Conservation (phyloP, 495 filamentous ascomycete genomes). For the Beverwykella pulmonaria region DNA sequence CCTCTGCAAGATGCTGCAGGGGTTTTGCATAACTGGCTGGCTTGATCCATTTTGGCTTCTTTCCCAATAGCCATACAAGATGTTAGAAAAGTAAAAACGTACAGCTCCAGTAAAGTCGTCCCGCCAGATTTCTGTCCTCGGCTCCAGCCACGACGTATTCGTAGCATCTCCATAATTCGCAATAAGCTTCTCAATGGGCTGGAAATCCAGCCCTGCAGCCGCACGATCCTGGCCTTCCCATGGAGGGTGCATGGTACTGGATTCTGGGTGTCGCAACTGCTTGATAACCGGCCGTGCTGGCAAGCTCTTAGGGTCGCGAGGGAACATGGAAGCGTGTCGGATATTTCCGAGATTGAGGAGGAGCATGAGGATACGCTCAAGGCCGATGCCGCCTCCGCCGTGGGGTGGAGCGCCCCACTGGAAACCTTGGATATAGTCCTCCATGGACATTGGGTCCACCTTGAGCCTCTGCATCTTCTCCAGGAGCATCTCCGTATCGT, state of each 20-base stretch:
- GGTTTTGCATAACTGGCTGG: no score
- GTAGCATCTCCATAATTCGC: constrained; percentile 89
- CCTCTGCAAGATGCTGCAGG: no score
- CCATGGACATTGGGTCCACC: constrained; percentile 74
- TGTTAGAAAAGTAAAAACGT: no score
- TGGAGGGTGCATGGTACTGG: constrained; percentile 68
- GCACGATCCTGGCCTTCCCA: constrained; percentile 57
- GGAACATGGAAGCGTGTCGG: constrained; percentile 79
- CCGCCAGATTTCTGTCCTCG: constrained; percentile 80
- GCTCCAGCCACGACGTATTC: constrained; percentile 84
- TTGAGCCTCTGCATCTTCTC: constrained; percentile 75
- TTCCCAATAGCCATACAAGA: no score
- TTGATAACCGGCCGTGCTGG: constrained; percentile 59
- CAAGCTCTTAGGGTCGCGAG: constrained; percentile 79
- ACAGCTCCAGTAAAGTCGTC: constrained; percentile 73
- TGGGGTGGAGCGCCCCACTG: constrained; percentile 87
- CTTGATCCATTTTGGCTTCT: no score
- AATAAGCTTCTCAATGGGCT: constrained; percentile 76
- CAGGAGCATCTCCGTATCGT: constrained; percentile 73
- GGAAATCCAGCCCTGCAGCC: constrained; percentile 57
- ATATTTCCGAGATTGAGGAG: constrained; percentile 85
- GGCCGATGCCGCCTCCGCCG: constrained; percentile 84
- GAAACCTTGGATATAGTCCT: constrained; percentile 88
- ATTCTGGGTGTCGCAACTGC: constrained; percentile 73
- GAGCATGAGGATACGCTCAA: constrained; percentile 86